Evolutionary conservation across 2,329 filamentous ascomycete species (phyloP), one percentile per base, ranked within the genome.

Genomic region (Exutisphaerella laricina): DNA sequence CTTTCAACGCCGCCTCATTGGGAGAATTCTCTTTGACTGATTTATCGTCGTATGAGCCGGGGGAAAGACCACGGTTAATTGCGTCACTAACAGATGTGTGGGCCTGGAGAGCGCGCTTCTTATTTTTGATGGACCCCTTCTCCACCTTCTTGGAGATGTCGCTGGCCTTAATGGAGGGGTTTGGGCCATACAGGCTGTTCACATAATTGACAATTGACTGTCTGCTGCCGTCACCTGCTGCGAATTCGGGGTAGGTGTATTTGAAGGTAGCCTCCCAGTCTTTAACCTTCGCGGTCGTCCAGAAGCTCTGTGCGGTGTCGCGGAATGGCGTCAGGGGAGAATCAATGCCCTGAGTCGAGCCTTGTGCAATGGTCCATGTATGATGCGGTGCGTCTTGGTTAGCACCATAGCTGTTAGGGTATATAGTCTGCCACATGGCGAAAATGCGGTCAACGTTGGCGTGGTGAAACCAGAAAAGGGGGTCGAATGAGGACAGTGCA

Each of bases 381-480:
- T 73, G n/a, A 66, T 67, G 42, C 71, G 77, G 49, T 35, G 66
- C 66, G 3, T 67, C 53, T 47, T 77, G 73, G 1, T 80, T 73
- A n/a, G 70, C 66, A 7, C 87, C 75, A 67, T 80, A 90, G 20
- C 75, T 75, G 17, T 78, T 67, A 0, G 84, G 83, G 53, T 92
- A 77, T 14, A 90, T 64, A 1, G 74, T 70, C 66, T 92, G 85
- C 85, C 85, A 94, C 50, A 94, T 74, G 20, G 85, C 79, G 51
- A 88, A 78, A 25, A 85, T 65, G 4, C 87, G 78, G 58, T 94
- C 87, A 5, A 87, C 75, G 63, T 85, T 88, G 53, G 43, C 44
- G 56, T 90, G 86, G 57, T 90, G 85, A 5, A 90, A 66, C 65
- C 82, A 85, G 65, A 90, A 89, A 12, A 85, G 67, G 0, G 87